Evolutionary conservation across 2,329 filamentous ascomycete genomes (phyloP).

Genomic region (Fusarium sp.): DNA sequence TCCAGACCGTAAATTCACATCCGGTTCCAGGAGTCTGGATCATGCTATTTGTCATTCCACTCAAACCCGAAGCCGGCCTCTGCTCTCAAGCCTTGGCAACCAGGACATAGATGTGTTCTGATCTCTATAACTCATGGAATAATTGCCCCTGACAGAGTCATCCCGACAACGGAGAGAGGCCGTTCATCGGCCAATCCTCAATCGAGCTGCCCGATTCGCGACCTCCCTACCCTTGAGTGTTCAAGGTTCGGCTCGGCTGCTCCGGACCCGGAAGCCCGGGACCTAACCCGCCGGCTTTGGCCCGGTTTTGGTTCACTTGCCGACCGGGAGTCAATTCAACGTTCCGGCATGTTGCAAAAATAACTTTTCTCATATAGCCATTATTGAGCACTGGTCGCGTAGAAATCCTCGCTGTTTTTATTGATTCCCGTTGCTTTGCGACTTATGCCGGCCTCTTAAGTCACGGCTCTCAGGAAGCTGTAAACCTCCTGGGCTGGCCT

Average conservation of each 20-base stretch:
- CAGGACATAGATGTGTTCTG: background rate
- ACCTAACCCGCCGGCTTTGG: slow-evolving; percentile 12
- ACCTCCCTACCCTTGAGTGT: background rate
- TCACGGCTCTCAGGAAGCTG: background rate
- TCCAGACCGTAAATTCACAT: background rate
- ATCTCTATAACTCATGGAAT: background rate
- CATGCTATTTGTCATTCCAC: slow-evolving; percentile 33
- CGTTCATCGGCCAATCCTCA: slow-evolving; percentile 6
- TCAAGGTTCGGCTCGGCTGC: background rate
- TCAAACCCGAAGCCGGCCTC: slow-evolving; percentile 32
- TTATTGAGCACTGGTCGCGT: background rate
- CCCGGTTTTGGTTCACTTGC: slow-evolving; percentile 12
- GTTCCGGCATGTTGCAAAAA: background rate
- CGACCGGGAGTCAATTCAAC: background rate
- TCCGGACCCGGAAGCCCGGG: slow-evolving; percentile 14
- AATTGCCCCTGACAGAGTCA: background rate
- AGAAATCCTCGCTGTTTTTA: background rate
- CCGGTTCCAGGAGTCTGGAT: slow-evolving; percentile 1
- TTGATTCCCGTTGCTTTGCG: background rate
- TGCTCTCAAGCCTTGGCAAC: background rate
- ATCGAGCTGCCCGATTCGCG: background rate
- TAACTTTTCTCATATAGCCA: background rate
- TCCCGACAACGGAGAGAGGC: slow-evolving; percentile 6
- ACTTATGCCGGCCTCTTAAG: background rate
- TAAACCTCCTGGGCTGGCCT: background rate